These are phyloP conservation scores for Santalum album DNA, from an alignment of 164 flowering plant genomes.

Conservation along the genomic window DNA sequence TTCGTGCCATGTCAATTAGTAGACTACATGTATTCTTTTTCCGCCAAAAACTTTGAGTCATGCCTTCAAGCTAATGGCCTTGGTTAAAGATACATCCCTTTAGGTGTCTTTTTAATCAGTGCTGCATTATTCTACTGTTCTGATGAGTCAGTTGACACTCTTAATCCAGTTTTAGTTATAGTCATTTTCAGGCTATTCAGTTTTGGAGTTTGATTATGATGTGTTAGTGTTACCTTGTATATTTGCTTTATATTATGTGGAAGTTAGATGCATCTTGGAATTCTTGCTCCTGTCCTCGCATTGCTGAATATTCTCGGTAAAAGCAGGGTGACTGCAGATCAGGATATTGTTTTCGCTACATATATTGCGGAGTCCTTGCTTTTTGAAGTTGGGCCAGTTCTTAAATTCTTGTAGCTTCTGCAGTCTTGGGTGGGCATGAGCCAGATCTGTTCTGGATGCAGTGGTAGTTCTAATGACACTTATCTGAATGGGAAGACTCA, in stretches of 20 bases:
- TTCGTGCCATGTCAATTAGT: too few relatives aligned
- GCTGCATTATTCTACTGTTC: too few relatives aligned
- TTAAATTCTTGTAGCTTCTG: too few relatives aligned
- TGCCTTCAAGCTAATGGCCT: too few relatives aligned
- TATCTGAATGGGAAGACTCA: too few relatives aligned
- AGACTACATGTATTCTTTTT: too few relatives aligned
- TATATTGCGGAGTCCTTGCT: conserved; percentile 1
- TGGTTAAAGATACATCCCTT: too few relatives aligned
- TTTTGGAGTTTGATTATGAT: not conserved
- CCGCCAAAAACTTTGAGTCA: too few relatives aligned
- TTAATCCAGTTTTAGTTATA: not conserved
- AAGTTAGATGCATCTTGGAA: conserved; percentile 17
- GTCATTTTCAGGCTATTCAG: not conserved
- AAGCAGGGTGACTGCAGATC: conserved; percentile 20
- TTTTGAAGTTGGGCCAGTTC: conserved; percentile 2
- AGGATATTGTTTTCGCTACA: conserved; percentile 11
- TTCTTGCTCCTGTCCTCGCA: conserved; percentile 23
- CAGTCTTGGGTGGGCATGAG: too few relatives aligned
- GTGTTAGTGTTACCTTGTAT: not conserved
- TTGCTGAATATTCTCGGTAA: conserved; percentile 20
- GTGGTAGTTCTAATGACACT: not conserved
- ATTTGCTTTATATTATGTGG: not conserved
- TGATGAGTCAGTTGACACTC: too few relatives aligned
- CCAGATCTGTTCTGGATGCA: not conserved
- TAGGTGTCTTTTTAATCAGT: too few relatives aligned